phyloP scores from a whole-genome alignment of 306 rosid genomes.

The Vigna radiata region DNA sequence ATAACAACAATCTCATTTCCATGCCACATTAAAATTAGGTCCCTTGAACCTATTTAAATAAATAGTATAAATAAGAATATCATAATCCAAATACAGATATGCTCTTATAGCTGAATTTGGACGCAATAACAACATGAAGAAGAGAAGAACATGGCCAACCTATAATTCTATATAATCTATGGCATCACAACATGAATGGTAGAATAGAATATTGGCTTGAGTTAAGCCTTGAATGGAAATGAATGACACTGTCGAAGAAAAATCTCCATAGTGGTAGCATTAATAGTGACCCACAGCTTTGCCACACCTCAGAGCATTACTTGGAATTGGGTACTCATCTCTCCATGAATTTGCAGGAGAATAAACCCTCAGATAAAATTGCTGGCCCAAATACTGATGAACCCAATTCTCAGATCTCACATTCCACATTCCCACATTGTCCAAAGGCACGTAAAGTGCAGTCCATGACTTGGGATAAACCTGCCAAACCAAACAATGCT shows the following conservation, averaged over 20 bases:
- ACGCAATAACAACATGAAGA: slow-evolving; percentile 9
- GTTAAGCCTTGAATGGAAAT: slow-evolving; percentile 37
- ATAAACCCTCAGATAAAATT: slow-evolving; percentile 79
- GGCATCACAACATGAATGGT: slow-evolving; percentile 8
- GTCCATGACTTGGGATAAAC: slow-evolving; percentile 93
- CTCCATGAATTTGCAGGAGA: slow-evolving; percentile 79
- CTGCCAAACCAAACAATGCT: slow-evolving; percentile 40
- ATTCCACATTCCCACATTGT: slow-evolving; percentile 96
- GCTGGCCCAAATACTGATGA: slow-evolving; percentile 84
- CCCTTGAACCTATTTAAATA: slow-evolving; percentile 3
- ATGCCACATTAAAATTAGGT: slow-evolving; percentile 15
- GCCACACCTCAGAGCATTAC: slow-evolving; percentile 73
- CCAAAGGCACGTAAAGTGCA: slow-evolving; percentile 83
- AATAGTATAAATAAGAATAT: slow-evolving; percentile 7
- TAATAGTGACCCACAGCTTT: slow-evolving; percentile 58
- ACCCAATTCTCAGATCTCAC: slow-evolving; percentile 84
- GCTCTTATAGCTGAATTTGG: slow-evolving; percentile 19
- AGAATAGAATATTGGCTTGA: slow-evolving; percentile 35
- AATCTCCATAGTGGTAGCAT: background rate
- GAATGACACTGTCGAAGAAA: slow-evolving; percentile 3
- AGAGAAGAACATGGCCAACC: background rate
- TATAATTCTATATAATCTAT: slow-evolving; percentile 10
- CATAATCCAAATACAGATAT: background rate
- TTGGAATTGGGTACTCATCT: slow-evolving; percentile 85
- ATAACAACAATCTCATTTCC: background rate